phyloP scores from a whole-genome alignment of 176 grass and related monocot species.

The Raddia guianensis region DNA sequence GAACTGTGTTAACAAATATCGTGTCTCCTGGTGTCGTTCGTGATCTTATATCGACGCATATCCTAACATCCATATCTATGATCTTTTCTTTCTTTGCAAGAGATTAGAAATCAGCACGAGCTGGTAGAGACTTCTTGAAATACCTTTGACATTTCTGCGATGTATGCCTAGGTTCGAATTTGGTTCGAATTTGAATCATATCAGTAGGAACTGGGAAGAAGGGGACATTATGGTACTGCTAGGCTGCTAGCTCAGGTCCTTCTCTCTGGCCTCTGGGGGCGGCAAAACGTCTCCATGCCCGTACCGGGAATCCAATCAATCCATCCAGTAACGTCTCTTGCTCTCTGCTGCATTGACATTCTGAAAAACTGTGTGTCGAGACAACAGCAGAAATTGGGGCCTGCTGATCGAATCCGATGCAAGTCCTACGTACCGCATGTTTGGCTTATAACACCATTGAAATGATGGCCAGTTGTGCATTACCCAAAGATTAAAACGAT shows the following conservation, averaged over 20 bases:
- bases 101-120: background rate
- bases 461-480: conserved; percentile 1
- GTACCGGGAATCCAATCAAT: conserved; percentile 2
- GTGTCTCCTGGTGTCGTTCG: too few species aligned
- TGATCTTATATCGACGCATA: too few species aligned
- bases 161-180: background rate
- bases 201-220: background rate
- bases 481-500: conserved; percentile 11
- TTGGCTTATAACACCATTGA: background rate
- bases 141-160: background rate
- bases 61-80: background rate
- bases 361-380: conserved; percentile 1
- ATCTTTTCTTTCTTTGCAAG: background rate
- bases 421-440: background rate
- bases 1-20: too few species aligned
- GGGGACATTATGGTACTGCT: background rate
- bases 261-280: background rate
- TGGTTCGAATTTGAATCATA: background rate
- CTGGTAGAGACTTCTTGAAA: background rate
- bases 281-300: background rate
- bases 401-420: conserved; percentile 35
- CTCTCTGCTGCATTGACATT: background rate
- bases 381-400: background rate
- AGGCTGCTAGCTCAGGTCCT: background rate
- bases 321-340: background rate